Evolutionary conservation across 2,329 filamentous ascomycete genomes (phyloP), one percentile per base, ranked within the genome.

Genomic region (Fusarium sp.): DNA sequence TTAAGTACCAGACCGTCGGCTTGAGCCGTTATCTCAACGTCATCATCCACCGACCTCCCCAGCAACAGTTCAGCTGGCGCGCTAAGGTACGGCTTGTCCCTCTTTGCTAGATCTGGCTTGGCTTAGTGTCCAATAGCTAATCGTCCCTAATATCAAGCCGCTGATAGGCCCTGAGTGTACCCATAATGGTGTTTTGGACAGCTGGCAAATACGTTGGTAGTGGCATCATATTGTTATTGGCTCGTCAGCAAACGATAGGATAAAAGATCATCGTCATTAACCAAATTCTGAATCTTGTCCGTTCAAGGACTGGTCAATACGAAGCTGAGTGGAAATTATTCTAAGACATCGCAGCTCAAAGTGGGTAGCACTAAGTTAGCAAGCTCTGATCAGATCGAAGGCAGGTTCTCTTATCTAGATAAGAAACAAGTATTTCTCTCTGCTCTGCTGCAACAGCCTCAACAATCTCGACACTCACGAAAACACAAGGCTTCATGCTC

Each of bases 31-130:
- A 13, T n/a, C 18, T 11, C 17, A 36, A 35, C 48, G 39, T 40
- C 48, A 58, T 55, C 15, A 5, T 21, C 20, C 17, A 21, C 36
- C 20, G 5, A 15, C 3, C 25, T 25, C 27, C 25, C 25, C 9
- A 15, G 33, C 21, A 40, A 55, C 14, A 15, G 11, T 37, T 27
- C 23, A 33, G 33, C 33, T 18, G 5, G 25, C 3, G 10, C 25
- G 33, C 55, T 31, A 40, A 55, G 49, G 31, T 33, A 58, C 33
- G 55, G 49, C 49, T 27, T 39, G 33, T 29, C 18, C 46, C 21
- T 23, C 2, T 11, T 21, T 27, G n/a, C 31, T 23, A 36, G 14
- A 55, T 46, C 29, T 27, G 25, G n/a, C 15, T 33, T 55, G 20
- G 39, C 25, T 17, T 39, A n/a, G 23, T 6, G 20, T 33, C 21